phyloP scores from a whole-genome alignment of 2,329 filamentous ascomycete species.

The Aurifilum marmelostoma region DNA sequence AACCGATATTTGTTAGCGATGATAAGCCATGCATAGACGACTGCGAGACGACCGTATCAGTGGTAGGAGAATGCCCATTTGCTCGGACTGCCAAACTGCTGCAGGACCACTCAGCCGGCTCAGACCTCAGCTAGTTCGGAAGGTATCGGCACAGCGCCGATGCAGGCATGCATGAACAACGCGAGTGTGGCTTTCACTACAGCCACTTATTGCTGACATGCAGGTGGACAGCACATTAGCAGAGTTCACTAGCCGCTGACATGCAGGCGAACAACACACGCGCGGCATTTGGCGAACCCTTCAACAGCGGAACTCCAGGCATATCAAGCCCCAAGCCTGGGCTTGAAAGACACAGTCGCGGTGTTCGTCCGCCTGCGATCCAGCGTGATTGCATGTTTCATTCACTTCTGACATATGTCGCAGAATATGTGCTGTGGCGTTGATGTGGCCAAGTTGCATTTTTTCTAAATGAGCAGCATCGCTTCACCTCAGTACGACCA shows the following conservation, averaged over 20 bases:
- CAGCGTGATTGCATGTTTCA: background rate
- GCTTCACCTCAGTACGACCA: background rate
- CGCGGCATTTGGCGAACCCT: background rate
- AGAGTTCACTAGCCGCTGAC: background rate
- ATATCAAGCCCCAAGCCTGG: background rate
- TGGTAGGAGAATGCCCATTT: background rate
- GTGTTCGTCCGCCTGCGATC: background rate
- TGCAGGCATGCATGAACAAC: background rate
- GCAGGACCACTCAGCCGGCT: background rate
- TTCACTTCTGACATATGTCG: no score
- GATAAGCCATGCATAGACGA: no score
- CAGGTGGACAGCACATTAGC: conserved; percentile 3
- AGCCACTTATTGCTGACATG: background rate
- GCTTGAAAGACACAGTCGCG: background rate
- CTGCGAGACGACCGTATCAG: no score
- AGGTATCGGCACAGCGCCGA: background rate
- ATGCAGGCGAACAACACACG: background rate
- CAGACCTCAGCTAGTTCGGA: background rate
- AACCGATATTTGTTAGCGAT: no score
- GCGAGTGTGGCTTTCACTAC: background rate
- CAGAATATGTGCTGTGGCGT: no score
- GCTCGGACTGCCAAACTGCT: background rate
- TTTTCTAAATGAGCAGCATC: no score
- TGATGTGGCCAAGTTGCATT: no score
- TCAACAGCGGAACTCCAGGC: background rate